Evolutionary conservation across 441 rosid species (phyloP), one percentile per base, ranked within the genome.

Genomic region (Brassica hybrid): DNA sequence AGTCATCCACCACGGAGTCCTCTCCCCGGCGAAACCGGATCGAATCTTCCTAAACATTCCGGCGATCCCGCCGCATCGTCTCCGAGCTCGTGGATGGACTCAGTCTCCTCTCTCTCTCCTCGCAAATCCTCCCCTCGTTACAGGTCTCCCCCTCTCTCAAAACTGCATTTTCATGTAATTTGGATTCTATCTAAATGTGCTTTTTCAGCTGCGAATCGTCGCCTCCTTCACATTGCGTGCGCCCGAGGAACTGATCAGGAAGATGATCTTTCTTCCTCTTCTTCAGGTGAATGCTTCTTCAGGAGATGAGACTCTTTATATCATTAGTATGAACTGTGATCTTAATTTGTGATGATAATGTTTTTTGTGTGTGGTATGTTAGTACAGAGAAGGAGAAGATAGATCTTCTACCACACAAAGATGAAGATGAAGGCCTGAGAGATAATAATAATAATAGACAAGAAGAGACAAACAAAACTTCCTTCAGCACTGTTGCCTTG

Each of bases 401-500:
- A 67, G 74, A 79, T 66, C 82, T 86, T 66, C 45, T 69, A 73
- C 71, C 75, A 58, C 72, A 68, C 41, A 79, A 81, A 74, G 75
- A 82, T 43, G 73, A 67, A 41, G 82, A 71, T 79, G n/a, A n/a
- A n/a, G n/a, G n/a, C n/a, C n/a, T n/a, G n/a, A n/a, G n/a, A n/a
- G 57, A 21, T 21, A 1, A 1, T 34, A 34, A 36, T 36, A 9
- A 36, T 61, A 21, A 62, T 80, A 71, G 68, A 78, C 84, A 41
- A 82, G 78, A 76, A 79, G 86, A 79, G 67, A 69, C 78, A 56
- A 80, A 69, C 76, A 72, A 74, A 58, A 88, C 95, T 1, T 90
- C 98, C 17, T 34, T 88, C 75, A 86, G 74, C 82, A 91, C 97
- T 30, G 94, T 92, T 84, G 97, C 92, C 77, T 83, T 87, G 23